Base-by-base conservation (phyloP, 108 stramenopile species). In the Conticribra guillardii region DNA sequence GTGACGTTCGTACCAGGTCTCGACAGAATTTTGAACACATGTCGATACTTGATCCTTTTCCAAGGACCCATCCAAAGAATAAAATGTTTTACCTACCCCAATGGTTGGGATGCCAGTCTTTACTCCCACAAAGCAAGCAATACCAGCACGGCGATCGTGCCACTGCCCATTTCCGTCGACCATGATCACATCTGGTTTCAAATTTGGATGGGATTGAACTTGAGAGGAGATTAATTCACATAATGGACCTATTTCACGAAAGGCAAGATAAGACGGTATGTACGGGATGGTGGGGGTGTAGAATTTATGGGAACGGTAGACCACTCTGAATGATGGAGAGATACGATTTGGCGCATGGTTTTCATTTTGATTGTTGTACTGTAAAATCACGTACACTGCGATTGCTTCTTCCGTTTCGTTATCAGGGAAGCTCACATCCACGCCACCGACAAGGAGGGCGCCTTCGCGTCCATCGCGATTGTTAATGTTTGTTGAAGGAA, bases 301-400 rank as follows among this genome's bases (percentile, higher is more conserved):
- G 54, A 27, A 73, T 49, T 59, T 50, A 33, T 86, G 76, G 26
- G 82, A 76, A 17, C 66, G 71, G 69, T 88, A 84, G 3, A 86
- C 76, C 15, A 76, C 71, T 28, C 68, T 50, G 24, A 67, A 57
- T 52, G 58, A 30, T 2, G 30, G 5, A 21, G 17, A 0, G 33
- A 37, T n/a, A n/a, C n/a, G n/a, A n/a, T n/a, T n/a, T n/a, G n/a
- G n/a, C n/a, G n/a, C n/a, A n/a, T n/a, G n/a, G n/a, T n/a, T n/a
- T n/a, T n/a, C n/a, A n/a, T n/a, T n/a, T n/a, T n/a, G 45, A 31
- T 51, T 79, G 23, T 58, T 47, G 16, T 60, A 55, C 18, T 81
- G 63, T 7, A 91, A 56, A 51, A 91, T 78, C 23, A 87, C 86
- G 60, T 91, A 88, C 17, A 87, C 87, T 16, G 90, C 90, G 31